These are phyloP conservation scores for Botryotinia narcissicola DNA, from an alignment of 2,329 filamentous ascomycete genomes.

Conservation along the genomic window DNA sequence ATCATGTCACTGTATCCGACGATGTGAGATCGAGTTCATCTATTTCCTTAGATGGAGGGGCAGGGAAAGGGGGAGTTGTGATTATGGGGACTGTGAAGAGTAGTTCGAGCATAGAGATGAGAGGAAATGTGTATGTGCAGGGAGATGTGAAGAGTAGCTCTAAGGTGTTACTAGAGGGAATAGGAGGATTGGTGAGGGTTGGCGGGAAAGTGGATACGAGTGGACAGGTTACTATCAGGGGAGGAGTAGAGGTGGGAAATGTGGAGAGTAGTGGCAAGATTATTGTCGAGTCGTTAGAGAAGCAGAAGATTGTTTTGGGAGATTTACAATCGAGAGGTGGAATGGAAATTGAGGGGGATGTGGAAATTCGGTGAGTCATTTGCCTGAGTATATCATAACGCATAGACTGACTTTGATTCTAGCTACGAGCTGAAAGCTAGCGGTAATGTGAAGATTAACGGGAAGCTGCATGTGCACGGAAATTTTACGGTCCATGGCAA, in stretches of 20 bases:
- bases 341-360: slow-evolving; percentile 10
- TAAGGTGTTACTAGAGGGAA: slow-evolving; percentile 21
- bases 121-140: slow-evolving; percentile 21
- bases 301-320: slow-evolving; percentile 21
- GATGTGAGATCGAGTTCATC: slow-evolving; percentile 23
- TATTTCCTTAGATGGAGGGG: slow-evolving; percentile 22
- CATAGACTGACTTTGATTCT: neutral
- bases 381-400: neutral
- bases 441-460: slow-evolving; percentile 25
- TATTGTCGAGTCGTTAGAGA: slow-evolving; percentile 9
- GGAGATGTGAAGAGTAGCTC: slow-evolving; percentile 25
- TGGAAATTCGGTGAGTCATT: slow-evolving; percentile 25
- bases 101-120: slow-evolving; percentile 22
- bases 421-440: slow-evolving; percentile 24
- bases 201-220: slow-evolving; percentile 22
- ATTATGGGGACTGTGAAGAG: slow-evolving; percentile 19
- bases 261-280: slow-evolving; percentile 27
- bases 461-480: slow-evolving; percentile 27
- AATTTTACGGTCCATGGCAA: slow-evolving; percentile 30
- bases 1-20: slow-evolving; percentile 27
- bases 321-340: slow-evolving; percentile 19
- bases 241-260: slow-evolving; percentile 19
- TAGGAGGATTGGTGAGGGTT: slow-evolving; percentile 21
- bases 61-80: slow-evolving; percentile 21
- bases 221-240: neutral